Evolutionary conservation across 192 early-diverging fungal species (phyloP).

Genomic region (Lunasporangiospora selenospora): DNA sequence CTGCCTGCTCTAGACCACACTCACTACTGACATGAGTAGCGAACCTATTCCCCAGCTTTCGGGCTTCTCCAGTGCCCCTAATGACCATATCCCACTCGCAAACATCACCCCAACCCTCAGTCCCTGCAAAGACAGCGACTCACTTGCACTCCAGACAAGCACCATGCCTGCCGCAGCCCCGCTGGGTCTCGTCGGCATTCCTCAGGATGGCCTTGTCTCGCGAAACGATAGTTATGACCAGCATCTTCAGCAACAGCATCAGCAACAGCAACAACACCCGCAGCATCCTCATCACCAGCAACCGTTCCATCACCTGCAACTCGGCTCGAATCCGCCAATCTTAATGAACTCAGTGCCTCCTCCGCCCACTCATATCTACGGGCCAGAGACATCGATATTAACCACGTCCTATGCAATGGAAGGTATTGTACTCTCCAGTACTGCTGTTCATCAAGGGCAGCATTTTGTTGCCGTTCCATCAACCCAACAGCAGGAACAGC

Average conservation of each 20-base stretch:
- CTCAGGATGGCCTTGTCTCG: constrained; percentile 25
- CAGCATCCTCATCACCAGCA: constrained; percentile 26
- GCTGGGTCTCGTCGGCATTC: constrained; percentile 1
- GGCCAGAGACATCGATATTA: constrained; percentile 19
- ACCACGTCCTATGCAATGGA: constrained; percentile 40
- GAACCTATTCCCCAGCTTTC: constrained; percentile 19
- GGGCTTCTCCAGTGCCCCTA: constrained; percentile 41
- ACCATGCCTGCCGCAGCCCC: neutral
- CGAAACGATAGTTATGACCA: constrained; percentile 29
- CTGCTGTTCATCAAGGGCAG: constrained; percentile 34
- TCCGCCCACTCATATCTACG: constrained; percentile 18
- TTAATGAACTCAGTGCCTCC: constrained; percentile 21
- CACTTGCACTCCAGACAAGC: neutral
- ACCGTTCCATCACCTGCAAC: constrained; percentile 18
- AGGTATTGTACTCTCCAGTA: constrained; percentile 33
- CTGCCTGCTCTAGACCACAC: neutral
- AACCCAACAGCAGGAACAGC: constrained; percentile 30
- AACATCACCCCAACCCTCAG: constrained; percentile 2
- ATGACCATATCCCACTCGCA: constrained; percentile 23
- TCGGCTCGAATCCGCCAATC: constrained; percentile 12
- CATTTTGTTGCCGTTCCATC: constrained; percentile 45
- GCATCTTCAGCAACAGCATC: neutral
- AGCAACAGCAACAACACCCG: neutral
- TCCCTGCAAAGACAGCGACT: no score
- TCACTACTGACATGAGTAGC: constrained; percentile 13